Conservation (phyloP, 306 rosid species). For the Prunus padus region DNA sequence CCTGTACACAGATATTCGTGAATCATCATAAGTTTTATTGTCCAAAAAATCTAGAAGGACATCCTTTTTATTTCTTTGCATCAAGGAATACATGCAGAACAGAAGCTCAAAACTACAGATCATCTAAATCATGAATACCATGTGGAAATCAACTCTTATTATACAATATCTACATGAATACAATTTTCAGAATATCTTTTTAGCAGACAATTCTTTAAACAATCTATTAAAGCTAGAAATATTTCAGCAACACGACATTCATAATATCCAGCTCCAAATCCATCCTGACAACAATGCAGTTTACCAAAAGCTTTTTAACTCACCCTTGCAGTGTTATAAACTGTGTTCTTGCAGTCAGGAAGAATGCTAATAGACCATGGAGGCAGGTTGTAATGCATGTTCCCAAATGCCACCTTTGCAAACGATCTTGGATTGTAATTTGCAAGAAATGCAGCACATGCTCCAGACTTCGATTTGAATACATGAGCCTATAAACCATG, state of each 20-base stretch:
- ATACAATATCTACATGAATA: neutral
- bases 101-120: neutral
- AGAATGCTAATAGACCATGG: conserved; percentile 99
- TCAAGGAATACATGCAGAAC: neutral
- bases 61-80: neutral
- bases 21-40: neutral
- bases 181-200: too few species aligned
- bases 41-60: neutral
- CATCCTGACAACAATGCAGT: too few species aligned
- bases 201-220: too few species aligned
- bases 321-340: conserved; percentile 97
- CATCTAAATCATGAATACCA: neutral
- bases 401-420: conserved; percentile 72
- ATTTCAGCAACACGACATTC: too few species aligned
- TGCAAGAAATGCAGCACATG: conserved; percentile 94
- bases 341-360: conserved; percentile 91
- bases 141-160: neutral
- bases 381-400: conserved; percentile 85
- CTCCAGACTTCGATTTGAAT: conserved; percentile 75
- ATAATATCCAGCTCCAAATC: too few species aligned
- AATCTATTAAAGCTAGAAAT: too few species aligned
- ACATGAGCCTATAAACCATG: conserved; percentile 69
- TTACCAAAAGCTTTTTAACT: conserved; percentile 20
- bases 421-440: conserved; percentile 67
- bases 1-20: conserved; percentile 39